These are phyloP conservation scores for Hypoxylon sp. DNA, from an alignment of 2,329 filamentous ascomycete species.

Conservation along the genomic window DNA sequence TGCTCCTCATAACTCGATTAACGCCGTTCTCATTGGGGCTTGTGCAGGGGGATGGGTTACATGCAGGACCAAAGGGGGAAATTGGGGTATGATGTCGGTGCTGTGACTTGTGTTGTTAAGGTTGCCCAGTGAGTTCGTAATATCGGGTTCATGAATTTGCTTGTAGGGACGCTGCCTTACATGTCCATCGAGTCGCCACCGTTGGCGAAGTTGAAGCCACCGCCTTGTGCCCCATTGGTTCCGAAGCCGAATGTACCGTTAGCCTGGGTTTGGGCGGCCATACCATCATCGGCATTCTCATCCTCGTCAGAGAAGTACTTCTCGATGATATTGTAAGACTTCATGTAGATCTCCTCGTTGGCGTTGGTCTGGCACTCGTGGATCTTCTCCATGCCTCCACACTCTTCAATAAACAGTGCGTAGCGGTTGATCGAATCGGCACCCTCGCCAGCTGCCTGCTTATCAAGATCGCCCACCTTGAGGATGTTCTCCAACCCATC, in stretches of 20 bases:
- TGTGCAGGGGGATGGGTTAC: constrained; percentile 51
- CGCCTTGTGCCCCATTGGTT: constrained; percentile 75
- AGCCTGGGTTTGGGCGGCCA: constrained; percentile 78
- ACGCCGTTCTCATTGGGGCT: constrained; percentile 53
- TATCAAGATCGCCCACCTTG: constrained; percentile 99
- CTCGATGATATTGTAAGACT: constrained; percentile 99
- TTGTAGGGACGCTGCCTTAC: constrained; percentile 58
- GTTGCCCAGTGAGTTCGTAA: constrained; percentile 43
- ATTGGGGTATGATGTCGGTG: constrained; percentile 47
- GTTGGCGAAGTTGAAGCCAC: constrained; percentile 90
- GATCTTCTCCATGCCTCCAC: constrained; percentile 99
- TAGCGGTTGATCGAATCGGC: constrained; percentile 92
- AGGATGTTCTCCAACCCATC: constrained; percentile 99
- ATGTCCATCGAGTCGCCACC: constrained; percentile 76
- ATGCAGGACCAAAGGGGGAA: constrained; percentile 53
- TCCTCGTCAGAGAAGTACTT: constrained; percentile 99
- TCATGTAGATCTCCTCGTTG: constrained; percentile 99
- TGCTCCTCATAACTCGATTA: constrained; percentile 56
- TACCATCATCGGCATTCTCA: constrained; percentile 86
- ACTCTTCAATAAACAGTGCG: constrained; percentile 98
- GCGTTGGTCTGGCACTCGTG: constrained; percentile 99
- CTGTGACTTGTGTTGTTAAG: constrained; percentile 46
- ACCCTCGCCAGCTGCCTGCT: constrained; percentile 84
- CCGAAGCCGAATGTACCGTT: constrained; percentile 87
- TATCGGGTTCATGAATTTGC: constrained; percentile 40